Base-by-base conservation (phyloP, 495 filamentous ascomycete species). In the Daldinia grandis region DNA sequence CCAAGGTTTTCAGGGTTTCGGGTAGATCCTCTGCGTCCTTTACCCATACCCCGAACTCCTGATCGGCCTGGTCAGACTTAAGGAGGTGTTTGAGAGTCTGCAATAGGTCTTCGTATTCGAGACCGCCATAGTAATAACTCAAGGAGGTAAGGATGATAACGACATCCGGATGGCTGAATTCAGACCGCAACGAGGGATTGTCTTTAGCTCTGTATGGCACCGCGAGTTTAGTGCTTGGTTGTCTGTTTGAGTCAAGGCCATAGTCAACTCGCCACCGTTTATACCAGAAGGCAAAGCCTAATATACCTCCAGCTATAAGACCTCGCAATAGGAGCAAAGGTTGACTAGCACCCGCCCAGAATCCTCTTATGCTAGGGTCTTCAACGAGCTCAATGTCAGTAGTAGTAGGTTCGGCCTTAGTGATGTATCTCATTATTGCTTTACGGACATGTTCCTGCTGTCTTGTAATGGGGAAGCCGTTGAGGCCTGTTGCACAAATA, bases 131-230 rank as follows among this genome's bases (percentile, higher is more conserved):
- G 70, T 93, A 93, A 73, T 91, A 93, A 35, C 81, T 85, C 3
- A 93, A 76, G 25, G 81, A 90, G 0, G 92, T 93, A n/a, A 94
- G 72, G 5, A 88, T 62, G 21, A 93, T 89, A 33, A 84, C 81
- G 0, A 89, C 86, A 73, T 94, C 91, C 0, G 91, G 91, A 67
- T 94, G 90, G 37, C 90, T 89, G 76, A 91, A 93, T 68, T 94
- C 91, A 0, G 91, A 86, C 3, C 87, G 81, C 0, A 82, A 78
- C 0, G 89, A 80, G 1, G 90, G 91, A 21, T 71, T 84, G 55
- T 90, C 91, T 67, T 93, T 95, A 1, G 88, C 87, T n/a, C 86
- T 81, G 62, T 86, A 95, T 0, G 92, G 92, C 0, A 94, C 90
- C 4, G 91, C 91, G 1, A 92, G 81, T 61, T 80, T 79, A 0